A percentile compares a stretch with the other conserved stretches of the same genome.
These are phyloP conservation scores for Ceriops zippeliana DNA, from an alignment of 345 rosid species.

Conservation along the genomic window DNA sequence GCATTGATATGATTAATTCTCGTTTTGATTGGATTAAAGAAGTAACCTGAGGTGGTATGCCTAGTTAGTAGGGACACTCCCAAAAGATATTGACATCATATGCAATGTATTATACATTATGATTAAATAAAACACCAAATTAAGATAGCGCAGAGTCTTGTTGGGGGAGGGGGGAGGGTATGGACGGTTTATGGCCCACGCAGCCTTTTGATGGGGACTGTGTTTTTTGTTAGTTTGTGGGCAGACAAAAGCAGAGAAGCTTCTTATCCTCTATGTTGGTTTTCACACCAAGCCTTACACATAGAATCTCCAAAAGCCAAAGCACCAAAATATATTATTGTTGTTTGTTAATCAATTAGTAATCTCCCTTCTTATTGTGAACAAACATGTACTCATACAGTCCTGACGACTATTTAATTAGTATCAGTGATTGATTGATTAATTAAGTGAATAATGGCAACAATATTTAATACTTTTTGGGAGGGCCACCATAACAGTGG, in stretches of 20 bases:
- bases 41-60: too few species aligned
- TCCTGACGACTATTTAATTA: too few species aligned
- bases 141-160: background rate
- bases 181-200: slow-evolving; percentile 39
- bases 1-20: too few species aligned
- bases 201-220: slow-evolving; percentile 24
- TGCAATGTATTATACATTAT: background rate
- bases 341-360: slow-evolving; percentile 9
- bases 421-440: too few species aligned
- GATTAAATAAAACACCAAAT: slow-evolving; percentile 1
- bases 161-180: slow-evolving; percentile 36
- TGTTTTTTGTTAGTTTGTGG: slow-evolving; percentile 39
- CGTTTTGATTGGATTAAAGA: too few species aligned
- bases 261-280: slow-evolving; percentile 41
- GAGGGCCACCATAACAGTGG: slow-evolving; percentile 20
- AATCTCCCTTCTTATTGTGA: slow-evolving; percentile 9
- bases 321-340: slow-evolving; percentile 3
- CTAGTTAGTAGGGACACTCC: too few species aligned
- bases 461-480: too few species aligned
- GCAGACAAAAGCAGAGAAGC: slow-evolving; percentile 60
- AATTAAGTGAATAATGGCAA: too few species aligned
- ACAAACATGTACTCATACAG: too few species aligned
- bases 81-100: too few species aligned
- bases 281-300: slow-evolving; percentile 42
- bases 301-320: slow-evolving; percentile 51